Percentiles rank a stretch among this genome's conserved stretches.
phyloP scores from a whole-genome alignment of 768 basidiomycete genomes.

The Nevesoporus exiguus region DNA sequence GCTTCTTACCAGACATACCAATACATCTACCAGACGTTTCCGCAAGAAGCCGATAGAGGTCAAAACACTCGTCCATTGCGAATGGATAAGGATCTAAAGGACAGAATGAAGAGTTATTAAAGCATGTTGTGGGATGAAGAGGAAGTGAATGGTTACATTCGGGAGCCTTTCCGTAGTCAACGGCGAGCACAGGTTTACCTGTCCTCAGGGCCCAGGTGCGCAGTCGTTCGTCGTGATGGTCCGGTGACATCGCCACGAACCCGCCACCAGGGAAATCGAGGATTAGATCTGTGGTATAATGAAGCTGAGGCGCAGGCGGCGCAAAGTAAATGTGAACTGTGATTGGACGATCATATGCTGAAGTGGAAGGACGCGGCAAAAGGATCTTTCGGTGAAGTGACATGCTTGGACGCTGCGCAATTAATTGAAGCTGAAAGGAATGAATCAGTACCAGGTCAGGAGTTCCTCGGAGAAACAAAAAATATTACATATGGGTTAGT shows the following conservation, averaged over 20 bases:
- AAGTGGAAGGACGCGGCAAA: conserved; percentile 77
- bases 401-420: conserved; percentile 53
- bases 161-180: conserved; percentile 96
- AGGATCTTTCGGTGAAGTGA: conserved; percentile 69
- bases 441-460: conserved; percentile 7
- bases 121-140: conserved; percentile 1
- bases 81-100: conserved; percentile 90
- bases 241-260: conserved; percentile 93
- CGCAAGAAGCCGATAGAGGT: conserved; percentile 77
- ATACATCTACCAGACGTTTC: conserved; percentile 77
- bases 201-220: conserved; percentile 81
- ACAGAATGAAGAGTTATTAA: conserved; percentile 2
- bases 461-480: conserved; percentile 24
- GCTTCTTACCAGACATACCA: conserved; percentile 81
- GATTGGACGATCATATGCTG: conserved; percentile 77
- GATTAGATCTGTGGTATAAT: conserved; percentile 72
- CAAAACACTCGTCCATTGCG: conserved; percentile 93
- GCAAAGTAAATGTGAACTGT: conserved; percentile 81
- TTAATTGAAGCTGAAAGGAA: conserved; percentile 56
- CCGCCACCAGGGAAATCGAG: conserved; percentile 96
- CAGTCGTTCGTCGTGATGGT: conserved; percentile 94
- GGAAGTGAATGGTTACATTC: conserved; percentile 60
- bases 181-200: conserved; percentile 72
- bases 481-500: conserved; percentile 77
- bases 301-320: conserved; percentile 59